A percentile compares a stretch with the other conserved stretches of the same genome.
Evolutionary conservation across 768 basidiomycete genomes (phyloP).

Genomic region (Amanita jacksonii): DNA sequence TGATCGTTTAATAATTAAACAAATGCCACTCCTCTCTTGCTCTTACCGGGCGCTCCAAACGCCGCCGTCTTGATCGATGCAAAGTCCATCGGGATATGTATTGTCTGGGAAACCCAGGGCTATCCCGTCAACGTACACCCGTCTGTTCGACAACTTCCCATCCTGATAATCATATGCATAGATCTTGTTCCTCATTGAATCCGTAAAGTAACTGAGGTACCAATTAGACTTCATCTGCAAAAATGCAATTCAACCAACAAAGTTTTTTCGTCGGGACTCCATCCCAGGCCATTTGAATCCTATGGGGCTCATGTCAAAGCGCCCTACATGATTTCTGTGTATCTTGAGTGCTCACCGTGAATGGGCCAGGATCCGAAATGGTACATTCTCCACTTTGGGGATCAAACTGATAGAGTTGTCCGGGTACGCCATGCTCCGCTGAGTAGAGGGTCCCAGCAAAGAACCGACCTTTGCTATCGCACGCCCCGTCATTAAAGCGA

Average conservation of each 20-base stretch:
- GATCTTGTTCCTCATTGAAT: slow-evolving; percentile 56
- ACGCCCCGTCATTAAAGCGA: slow-evolving; percentile 66
- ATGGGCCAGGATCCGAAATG: slow-evolving; percentile 52
- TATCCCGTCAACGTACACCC: slow-evolving; percentile 48
- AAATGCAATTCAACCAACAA: slow-evolving; percentile 30
- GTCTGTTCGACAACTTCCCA: slow-evolving; percentile 46
- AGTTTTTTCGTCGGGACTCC: slow-evolving; percentile 53
- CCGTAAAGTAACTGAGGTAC: slow-evolving; percentile 55
- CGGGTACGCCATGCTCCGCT: slow-evolving; percentile 38
- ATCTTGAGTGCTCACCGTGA: slow-evolving; percentile 38
- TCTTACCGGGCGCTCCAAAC: slow-evolving; percentile 53
- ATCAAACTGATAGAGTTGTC: slow-evolving; percentile 51
- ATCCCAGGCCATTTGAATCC: slow-evolving; percentile 60
- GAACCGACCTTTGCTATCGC: slow-evolving; percentile 54
- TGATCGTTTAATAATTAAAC: slow-evolving; percentile 9
- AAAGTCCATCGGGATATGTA: slow-evolving; percentile 57
- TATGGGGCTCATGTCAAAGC: slow-evolving; percentile 13
- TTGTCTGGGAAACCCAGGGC: slow-evolving; percentile 39
- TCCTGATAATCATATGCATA: slow-evolving; percentile 58
- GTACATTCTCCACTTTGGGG: slow-evolving; percentile 35
- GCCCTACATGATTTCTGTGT: slow-evolving; percentile 2
- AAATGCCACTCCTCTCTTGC: background rate
- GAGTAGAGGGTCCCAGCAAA: slow-evolving; percentile 57
- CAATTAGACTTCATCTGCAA: slow-evolving; percentile 8
- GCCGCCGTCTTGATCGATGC: slow-evolving; percentile 51